phyloP scores from a whole-genome alignment of 2,329 filamentous ascomycete genomes.

The Escovopsis sp. region DNA sequence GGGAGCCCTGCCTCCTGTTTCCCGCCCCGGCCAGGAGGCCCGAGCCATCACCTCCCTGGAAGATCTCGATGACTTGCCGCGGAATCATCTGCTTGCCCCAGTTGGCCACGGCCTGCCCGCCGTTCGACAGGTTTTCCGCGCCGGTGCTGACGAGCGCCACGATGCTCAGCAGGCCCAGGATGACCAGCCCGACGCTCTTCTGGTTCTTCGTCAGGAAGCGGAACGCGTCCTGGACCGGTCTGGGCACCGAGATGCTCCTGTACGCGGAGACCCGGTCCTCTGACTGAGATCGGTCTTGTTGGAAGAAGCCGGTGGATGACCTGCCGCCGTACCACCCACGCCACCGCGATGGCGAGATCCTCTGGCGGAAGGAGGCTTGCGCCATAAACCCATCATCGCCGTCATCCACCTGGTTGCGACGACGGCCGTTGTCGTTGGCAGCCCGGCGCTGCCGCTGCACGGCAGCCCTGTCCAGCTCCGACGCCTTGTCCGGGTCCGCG shows the following conservation, averaged over 20 bases:
- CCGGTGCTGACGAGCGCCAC: slow-evolving; percentile 26
- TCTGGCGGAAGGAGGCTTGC: slow-evolving; percentile 14
- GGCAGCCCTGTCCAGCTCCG: slow-evolving; percentile 7
- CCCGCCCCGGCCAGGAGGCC: background rate
- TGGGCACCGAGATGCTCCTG: slow-evolving; percentile 34
- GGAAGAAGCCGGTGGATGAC: slow-evolving; percentile 5
- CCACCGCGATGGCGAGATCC: slow-evolving; percentile 34
- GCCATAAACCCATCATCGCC: slow-evolving; percentile 2
- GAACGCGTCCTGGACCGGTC: slow-evolving; percentile 38
- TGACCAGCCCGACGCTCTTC: slow-evolving; percentile 43
- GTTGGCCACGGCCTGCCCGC: too few species aligned
- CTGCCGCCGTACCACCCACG: slow-evolving; percentile 39
- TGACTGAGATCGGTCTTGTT: slow-evolving; percentile 8
- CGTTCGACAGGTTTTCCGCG: too few species aligned
- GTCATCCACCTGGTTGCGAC: background rate
- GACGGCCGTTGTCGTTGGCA: slow-evolving; percentile 10
- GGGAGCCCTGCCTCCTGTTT: background rate
- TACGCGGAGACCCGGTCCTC: slow-evolving; percentile 16
- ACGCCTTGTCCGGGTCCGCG: slow-evolving; percentile 28
- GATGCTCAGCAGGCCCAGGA: slow-evolving; percentile 39
- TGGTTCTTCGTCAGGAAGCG: slow-evolving; percentile 40
- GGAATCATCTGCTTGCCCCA: too few species aligned
- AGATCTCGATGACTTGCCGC: background rate
- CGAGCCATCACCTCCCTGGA: slow-evolving; percentile 1
- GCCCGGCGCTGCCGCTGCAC: too few species aligned